phyloP scores from a whole-genome alignment of 1,139 yeast species.

The Debaryomycetaceae sp. region DNA sequence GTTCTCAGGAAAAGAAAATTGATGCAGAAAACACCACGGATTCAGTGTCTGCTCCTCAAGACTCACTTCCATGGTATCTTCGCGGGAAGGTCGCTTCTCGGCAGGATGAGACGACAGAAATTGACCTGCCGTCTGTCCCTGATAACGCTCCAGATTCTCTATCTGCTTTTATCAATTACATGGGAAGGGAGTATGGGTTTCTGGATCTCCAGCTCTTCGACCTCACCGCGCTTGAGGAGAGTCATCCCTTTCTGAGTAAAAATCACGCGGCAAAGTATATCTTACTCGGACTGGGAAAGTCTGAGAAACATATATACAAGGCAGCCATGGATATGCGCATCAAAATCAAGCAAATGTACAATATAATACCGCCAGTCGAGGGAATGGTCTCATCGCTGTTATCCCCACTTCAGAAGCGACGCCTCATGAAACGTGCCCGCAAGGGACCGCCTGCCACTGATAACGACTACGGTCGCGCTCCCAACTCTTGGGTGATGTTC shows the following conservation, averaged over 20 bases:
- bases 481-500: slow-evolving; percentile 75
- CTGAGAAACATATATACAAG: slow-evolving; percentile 63
- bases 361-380: slow-evolving; percentile 44
- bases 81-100: slow-evolving; percentile 39
- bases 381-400: slow-evolving; percentile 60
- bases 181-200: slow-evolving; percentile 57
- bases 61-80: slow-evolving; percentile 51
- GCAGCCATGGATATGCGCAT: slow-evolving; percentile 51
- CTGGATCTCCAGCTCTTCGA: slow-evolving; percentile 51
- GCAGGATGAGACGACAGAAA: slow-evolving; percentile 17
- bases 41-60: not conserved
- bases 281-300: slow-evolving; percentile 68
- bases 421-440: slow-evolving; percentile 49
- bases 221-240: slow-evolving; percentile 20
- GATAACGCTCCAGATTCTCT: slow-evolving; percentile 42
- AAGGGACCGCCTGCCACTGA: slow-evolving; percentile 46
- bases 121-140: slow-evolving; percentile 43
- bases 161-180: slow-evolving; percentile 28
- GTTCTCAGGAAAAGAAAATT: not conserved
- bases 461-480: slow-evolving; percentile 42
- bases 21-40: slow-evolving; percentile 1
- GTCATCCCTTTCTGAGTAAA: slow-evolving; percentile 27
- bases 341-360: slow-evolving; percentile 22
- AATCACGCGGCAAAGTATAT: slow-evolving; percentile 35
- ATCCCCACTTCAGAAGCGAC: slow-evolving; percentile 46